phyloP scores from a whole-genome alignment of 2,329 filamentous ascomycete species.

The Fusarium subglutinans region DNA sequence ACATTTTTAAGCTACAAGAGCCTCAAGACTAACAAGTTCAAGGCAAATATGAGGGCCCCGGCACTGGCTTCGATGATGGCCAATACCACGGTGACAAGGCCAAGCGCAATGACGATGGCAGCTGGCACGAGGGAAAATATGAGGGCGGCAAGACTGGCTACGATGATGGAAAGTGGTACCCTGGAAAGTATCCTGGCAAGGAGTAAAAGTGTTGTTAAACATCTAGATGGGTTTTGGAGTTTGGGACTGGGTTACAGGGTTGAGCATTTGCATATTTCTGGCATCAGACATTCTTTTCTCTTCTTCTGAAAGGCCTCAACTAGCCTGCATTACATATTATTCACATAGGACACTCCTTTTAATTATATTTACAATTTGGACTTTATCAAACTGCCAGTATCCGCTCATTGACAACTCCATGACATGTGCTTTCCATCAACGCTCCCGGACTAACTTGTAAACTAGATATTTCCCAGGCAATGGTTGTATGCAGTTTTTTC shows the following conservation, averaged over 20 bases:
- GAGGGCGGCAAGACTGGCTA: neutral
- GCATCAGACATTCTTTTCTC: neutral
- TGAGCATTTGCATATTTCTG: neutral
- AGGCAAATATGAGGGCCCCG: slow-evolving; percentile 16
- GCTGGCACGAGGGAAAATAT: slow-evolving; percentile 12
- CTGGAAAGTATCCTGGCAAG: slow-evolving; percentile 29
- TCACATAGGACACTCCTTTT: slow-evolving; percentile 6
- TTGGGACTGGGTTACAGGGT: neutral
- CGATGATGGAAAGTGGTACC: slow-evolving; percentile 24
- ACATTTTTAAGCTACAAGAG: fast-evolving
- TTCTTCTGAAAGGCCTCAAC: neutral
- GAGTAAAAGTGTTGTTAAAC: neutral
- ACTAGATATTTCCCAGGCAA: no score
- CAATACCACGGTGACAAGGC: neutral
- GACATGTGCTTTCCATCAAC: no score
- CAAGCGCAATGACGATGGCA: slow-evolving; percentile 4
- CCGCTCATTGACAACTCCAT: no score
- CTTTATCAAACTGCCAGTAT: neutral
- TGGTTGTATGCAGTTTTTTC: neutral
- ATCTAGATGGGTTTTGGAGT: neutral
- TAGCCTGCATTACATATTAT: neutral
- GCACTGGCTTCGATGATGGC: slow-evolving; percentile 2
- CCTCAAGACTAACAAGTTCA: neutral
- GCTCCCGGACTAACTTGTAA: no score
- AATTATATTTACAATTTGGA: neutral